Percentiles rank a stretch among this genome's conserved stretches.
phyloP scores from a whole-genome alignment of 331 rosid species.

The Malus hybrid region DNA sequence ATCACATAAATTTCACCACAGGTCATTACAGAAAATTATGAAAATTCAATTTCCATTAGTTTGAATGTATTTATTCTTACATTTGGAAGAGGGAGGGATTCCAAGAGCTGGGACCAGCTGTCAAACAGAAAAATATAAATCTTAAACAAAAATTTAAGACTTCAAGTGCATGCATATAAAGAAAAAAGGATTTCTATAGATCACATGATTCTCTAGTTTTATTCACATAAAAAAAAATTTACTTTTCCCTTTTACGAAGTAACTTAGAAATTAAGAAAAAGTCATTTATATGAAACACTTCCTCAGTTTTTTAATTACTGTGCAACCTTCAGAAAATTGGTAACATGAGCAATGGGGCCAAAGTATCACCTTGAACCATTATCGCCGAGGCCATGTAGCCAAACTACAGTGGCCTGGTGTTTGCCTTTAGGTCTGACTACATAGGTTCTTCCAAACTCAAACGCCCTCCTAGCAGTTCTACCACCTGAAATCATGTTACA shows the following conservation, averaged over 20 bases:
- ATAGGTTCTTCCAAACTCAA: constrained; percentile 91
- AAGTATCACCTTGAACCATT: constrained; percentile 84
- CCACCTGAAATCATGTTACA: constrained; percentile 37
- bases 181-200: neutral
- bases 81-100: constrained; percentile 90
- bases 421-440: constrained; percentile 95
- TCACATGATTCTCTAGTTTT: neutral
- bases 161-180: neutral
- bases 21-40: neutral
- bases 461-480: constrained; percentile 46
- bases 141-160: neutral
- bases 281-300: neutral
- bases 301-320: neutral
- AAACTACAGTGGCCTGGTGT: constrained; percentile 98
- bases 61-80: constrained; percentile 42
- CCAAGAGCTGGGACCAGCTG: constrained; percentile 99
- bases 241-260: neutral
- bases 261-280: neutral
- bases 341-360: constrained; percentile 14
- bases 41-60: neutral
- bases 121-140: constrained; percentile 18
- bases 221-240: neutral
- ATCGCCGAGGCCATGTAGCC: constrained; percentile 99
- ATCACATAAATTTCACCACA: constrained; percentile 1
- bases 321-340: neutral